These are phyloP conservation scores for Rhizomucor miehei DNA, from an alignment of 371 early-diverging fungal species.

Conservation along the genomic window DNA sequence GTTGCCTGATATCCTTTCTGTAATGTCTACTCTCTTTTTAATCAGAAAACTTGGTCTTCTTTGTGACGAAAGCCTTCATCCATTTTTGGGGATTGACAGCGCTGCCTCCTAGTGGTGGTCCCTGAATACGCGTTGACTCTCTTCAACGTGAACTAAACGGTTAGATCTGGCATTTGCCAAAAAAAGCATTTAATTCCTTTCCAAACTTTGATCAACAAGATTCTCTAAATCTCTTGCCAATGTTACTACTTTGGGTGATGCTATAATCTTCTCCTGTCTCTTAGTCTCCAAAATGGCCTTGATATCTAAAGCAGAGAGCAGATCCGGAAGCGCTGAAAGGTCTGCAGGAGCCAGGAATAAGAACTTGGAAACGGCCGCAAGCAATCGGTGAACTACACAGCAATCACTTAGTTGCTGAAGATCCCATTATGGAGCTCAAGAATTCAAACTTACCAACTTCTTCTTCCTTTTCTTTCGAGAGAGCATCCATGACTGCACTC, in stretches of 20 bases:
- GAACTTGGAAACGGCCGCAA: conserved; percentile 38
- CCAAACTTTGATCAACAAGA: conserved; percentile 16
- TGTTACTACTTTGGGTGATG: conserved; percentile 17
- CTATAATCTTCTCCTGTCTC: conserved; percentile 22
- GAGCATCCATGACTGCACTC: conserved; percentile 60
- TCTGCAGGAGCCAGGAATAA: conserved; percentile 37
- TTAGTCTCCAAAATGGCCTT: conserved; percentile 20
- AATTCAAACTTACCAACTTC: conserved; percentile 34
- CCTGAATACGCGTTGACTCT: no score
- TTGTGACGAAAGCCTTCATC: no score
- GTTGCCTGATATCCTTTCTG: no score
- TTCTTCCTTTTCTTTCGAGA: conserved; percentile 53
- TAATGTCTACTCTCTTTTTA: no score
- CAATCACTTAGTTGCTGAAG: background rate
- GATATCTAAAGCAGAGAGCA: conserved; percentile 38
- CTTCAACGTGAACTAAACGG: no score
- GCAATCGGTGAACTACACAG: conserved; percentile 33
- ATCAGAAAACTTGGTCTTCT: no score
- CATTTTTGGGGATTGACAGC: no score
- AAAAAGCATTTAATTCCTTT: background rate
- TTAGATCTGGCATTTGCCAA: no score
- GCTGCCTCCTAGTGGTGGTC: no score
- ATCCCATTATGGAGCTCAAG: background rate
- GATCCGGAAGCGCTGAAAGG: conserved; percentile 23
- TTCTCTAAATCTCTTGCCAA: conserved; percentile 28